Base-by-base conservation (phyloP, 345 rosid species). In the Eucalyptus urophylla region DNA sequence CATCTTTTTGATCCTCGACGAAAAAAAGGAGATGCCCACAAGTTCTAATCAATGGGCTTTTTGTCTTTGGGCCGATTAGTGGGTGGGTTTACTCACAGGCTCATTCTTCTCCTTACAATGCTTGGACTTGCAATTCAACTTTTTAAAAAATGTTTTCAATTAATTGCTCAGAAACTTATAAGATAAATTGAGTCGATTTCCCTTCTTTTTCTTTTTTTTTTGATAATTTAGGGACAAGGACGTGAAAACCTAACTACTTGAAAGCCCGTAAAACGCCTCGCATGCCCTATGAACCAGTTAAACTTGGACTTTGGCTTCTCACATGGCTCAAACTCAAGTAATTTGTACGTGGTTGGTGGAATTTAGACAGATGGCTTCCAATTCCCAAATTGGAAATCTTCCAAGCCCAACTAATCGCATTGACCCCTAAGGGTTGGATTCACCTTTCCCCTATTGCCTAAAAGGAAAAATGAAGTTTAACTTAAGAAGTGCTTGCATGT, bases 141-240 rank as follows among this genome's bases (percentile, higher is more conserved):
- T 37, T 17, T 19, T 17, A 3, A 37, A 72, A 72, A 33, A 33
- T 17, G 12, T 6, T 37, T 33, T 72, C 45, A 19, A 72, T 37
- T 72, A 37, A 72, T 72, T 21, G 25, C 83, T 37, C 15, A 3
- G 14, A 37, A 72, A 72, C 4, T 19, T 5, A 37, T 17, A 37
- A 72, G 27, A 19, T 37, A 37, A 37, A 37, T 37, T 12, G 45
- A 72, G 40, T 67, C 11, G 45, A 21, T 19, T 72, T 37, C 27
- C 22, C 13, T 27, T 4, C 1, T 1, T 8, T 2, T 8, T 53
- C 4, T 8, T 8, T 4, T 4, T 65, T 3, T 19, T 37, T 19
- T 10, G 4, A 19, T 37, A 76, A 37, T 21, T 12, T 37, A 37
- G 6, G 45, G 47, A 44, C 45, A 76, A 12, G 14, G 27, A 37